phyloP scores from a whole-genome alignment of 345 rosid genomes.

The Populus simonii region DNA sequence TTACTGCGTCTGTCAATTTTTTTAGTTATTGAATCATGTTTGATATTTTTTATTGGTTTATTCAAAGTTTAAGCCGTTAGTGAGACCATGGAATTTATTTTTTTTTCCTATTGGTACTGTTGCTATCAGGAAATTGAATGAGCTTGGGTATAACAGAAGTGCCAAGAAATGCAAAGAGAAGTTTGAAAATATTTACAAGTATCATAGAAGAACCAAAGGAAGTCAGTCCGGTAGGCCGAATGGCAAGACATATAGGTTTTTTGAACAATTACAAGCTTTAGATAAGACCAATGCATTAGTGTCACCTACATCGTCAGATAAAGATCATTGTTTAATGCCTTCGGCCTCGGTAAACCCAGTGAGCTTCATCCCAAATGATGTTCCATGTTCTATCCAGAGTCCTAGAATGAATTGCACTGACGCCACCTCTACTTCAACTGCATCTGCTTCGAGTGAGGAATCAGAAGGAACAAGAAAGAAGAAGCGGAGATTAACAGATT shows the following conservation, averaged over 20 bases:
- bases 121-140: slow-evolving; percentile 28
- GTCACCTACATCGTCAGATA: slow-evolving; percentile 17
- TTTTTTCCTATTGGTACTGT: slow-evolving; percentile 2
- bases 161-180: slow-evolving; percentile 39
- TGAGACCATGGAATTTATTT: neutral
- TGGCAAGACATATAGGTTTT: slow-evolving; percentile 31
- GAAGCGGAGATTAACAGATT: slow-evolving; percentile 17
- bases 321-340: slow-evolving; percentile 1
- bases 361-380: neutral
- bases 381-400: slow-evolving; percentile 17
- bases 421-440: slow-evolving; percentile 18
- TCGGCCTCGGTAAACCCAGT: slow-evolving; percentile 9
- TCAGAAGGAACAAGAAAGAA: slow-evolving; percentile 24
- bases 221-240: slow-evolving; percentile 22
- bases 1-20: neutral
- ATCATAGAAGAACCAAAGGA: slow-evolving; percentile 36
- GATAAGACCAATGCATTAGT: neutral
- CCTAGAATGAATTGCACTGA: slow-evolving; percentile 13
- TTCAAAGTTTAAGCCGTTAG: slow-evolving; percentile 1
- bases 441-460: slow-evolving; percentile 27
- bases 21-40: slow-evolving; percentile 6
- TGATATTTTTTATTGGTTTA: slow-evolving; percentile 13
- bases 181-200: slow-evolving; percentile 33
- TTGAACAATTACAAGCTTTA: slow-evolving; percentile 31
- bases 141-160: slow-evolving; percentile 28